Evolutionary conservation across 345 rosid genomes (phyloP).

Genomic region (Bruguiera sexangula): DNA sequence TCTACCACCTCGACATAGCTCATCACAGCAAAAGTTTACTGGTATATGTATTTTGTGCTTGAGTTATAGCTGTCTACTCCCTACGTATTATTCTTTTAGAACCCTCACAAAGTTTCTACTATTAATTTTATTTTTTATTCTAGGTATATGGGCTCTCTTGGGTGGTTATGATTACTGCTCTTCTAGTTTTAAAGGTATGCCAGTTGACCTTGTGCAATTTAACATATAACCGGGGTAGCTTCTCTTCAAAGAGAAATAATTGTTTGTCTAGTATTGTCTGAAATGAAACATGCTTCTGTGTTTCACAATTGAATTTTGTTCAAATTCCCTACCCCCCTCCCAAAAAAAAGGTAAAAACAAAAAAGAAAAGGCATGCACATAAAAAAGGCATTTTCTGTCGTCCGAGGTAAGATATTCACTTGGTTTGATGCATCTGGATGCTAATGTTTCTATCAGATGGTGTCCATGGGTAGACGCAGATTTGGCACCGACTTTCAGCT

Average conservation of each 20-base stretch:
- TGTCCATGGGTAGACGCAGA: slow-evolving; percentile 74
- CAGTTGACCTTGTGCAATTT: not conserved
- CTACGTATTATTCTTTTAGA: not conserved
- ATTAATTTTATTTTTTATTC: slow-evolving; percentile 13
- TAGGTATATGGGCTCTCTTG: slow-evolving; percentile 93
- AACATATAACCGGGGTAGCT: not conserved
- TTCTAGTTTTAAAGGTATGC: slow-evolving; percentile 76
- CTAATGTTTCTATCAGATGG: slow-evolving; percentile 48
- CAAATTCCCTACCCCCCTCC: no score
- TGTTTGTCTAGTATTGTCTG: not conserved
- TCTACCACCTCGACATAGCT: slow-evolving; percentile 88
- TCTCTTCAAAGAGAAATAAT: not conserved
- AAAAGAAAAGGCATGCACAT: no score
- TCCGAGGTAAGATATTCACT: not conserved
- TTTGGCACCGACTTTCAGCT: slow-evolving; percentile 80
- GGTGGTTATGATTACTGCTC: slow-evolving; percentile 58
- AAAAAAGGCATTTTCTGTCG: not conserved
- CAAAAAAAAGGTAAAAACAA: no score
- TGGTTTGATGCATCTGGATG: not conserved
- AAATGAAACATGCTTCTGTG: not conserved
- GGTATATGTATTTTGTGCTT: slow-evolving; percentile 37
- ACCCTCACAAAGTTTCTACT: not conserved
- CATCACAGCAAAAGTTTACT: slow-evolving; percentile 52
- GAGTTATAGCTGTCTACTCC: not conserved
- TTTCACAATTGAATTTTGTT: not conserved